phyloP scores from a whole-genome alignment of 2,329 filamentous ascomycete species.

The Erysiphe pulchra region DNA sequence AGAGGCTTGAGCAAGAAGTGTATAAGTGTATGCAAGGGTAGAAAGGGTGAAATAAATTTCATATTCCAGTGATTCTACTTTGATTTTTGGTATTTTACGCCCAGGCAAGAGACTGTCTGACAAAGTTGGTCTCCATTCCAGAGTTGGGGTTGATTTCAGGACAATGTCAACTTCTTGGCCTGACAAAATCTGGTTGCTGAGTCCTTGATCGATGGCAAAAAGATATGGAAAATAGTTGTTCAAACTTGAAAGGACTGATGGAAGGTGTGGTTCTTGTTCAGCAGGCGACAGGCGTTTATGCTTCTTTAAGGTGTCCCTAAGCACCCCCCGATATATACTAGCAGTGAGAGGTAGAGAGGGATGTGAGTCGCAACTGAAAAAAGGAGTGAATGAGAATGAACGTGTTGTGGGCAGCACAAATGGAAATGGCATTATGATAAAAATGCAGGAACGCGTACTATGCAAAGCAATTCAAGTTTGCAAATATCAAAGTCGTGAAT shows the following conservation, averaged over 20 bases:
- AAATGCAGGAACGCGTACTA: not conserved
- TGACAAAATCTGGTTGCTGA: slow-evolving; percentile 27
- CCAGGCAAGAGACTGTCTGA: slow-evolving; percentile 36
- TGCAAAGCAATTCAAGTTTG: not conserved
- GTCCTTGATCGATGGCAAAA: slow-evolving; percentile 46
- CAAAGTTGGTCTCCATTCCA: slow-evolving; percentile 71
- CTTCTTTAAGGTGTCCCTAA: slow-evolving; percentile 63
- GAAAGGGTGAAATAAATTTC: slow-evolving; percentile 61
- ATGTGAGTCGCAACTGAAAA: slow-evolving; percentile 56
- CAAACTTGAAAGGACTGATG: slow-evolving; percentile 40
- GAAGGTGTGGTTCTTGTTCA: slow-evolving; percentile 45
- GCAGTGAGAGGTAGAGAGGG: slow-evolving; percentile 66
- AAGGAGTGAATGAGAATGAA: slow-evolving; percentile 54
- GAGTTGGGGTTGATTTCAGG: slow-evolving; percentile 30
- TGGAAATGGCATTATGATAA: slow-evolving; percentile 54
- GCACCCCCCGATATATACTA: slow-evolving; percentile 59
- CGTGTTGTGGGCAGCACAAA: slow-evolving; percentile 80
- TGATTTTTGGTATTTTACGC: slow-evolving; percentile 38
- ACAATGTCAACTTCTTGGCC: slow-evolving; percentile 42
- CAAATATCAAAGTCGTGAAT: too few relatives aligned
- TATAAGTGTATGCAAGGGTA: slow-evolving; percentile 50
- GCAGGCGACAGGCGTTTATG: slow-evolving; percentile 62
- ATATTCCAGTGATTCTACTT: slow-evolving; percentile 49
- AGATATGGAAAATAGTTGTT: slow-evolving; percentile 67
- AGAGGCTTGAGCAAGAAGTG: slow-evolving; percentile 42